Conservation (phyloP, 148 eudicot species). For the Vaccinium corymbosum region DNA sequence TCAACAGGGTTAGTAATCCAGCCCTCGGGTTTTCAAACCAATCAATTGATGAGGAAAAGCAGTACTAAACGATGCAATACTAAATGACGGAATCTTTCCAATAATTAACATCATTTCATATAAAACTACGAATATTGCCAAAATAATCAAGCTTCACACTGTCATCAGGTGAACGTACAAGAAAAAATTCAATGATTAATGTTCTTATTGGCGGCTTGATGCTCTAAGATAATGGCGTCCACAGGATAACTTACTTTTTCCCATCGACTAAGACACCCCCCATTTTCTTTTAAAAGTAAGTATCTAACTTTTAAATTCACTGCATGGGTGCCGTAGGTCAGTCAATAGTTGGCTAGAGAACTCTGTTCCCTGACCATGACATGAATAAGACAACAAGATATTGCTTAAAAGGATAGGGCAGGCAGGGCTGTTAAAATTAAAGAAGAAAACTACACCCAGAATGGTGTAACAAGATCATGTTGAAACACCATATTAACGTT, state of each 20-base stretch:
- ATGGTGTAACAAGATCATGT: conserved; percentile 1
- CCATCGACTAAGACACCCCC: neutral
- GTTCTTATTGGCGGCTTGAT: neutral
- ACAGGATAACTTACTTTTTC: neutral
- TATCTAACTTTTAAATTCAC: neutral
- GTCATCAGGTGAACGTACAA: neutral
- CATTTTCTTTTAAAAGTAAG: neutral
- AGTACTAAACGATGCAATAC: neutral
- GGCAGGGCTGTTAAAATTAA: neutral
- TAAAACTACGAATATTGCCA: neutral
- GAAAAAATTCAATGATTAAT: neutral
- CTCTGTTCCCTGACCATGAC: conserved; percentile 1
- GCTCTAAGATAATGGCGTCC: neutral
- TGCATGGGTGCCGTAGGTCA: neutral
- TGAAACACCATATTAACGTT: neutral
- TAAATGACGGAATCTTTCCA: neutral
- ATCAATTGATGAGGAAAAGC: neutral
- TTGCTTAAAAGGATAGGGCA: neutral
- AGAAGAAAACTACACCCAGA: neutral
- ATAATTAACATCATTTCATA: neutral
- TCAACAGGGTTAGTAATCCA: conserved; percentile 8
- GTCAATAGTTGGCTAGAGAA: neutral
- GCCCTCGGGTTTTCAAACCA: neutral
- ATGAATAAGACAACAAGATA: neutral
- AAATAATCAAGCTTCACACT: neutral